Percentiles rank a stretch among this genome's conserved stretches.
Evolutionary conservation across 805 yeast species (phyloP).

Genomic region (Cyberlindnera mississippiensis): DNA sequence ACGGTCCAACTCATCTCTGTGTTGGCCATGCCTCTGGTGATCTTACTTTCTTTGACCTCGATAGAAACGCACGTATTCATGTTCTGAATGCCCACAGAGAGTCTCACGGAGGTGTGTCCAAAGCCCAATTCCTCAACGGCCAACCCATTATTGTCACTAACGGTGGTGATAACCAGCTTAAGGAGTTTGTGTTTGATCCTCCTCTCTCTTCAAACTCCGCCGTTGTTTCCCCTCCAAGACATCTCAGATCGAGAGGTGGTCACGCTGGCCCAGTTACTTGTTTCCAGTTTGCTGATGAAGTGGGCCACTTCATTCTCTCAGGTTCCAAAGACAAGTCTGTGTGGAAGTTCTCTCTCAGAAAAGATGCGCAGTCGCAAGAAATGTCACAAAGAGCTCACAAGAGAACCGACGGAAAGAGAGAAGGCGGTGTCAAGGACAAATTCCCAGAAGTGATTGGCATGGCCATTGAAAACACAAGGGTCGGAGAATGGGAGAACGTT

Average conservation of each 20-base stretch:
- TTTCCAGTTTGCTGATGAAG: conserved; percentile 71
- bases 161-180: conserved; percentile 87
- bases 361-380: conserved; percentile 95
- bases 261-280: conserved; percentile 86
- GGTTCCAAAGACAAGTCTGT: conserved; percentile 83
- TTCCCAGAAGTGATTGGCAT: conserved; percentile 72
- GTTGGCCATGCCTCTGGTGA: conserved; percentile 80
- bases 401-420: conserved; percentile 42
- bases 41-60: conserved; percentile 78
- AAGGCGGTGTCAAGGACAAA: conserved; percentile 64
- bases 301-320: conserved; percentile 79
- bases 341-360: conserved; percentile 90
- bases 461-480: conserved; percentile 69
- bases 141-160: conserved; percentile 87
- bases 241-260: conserved; percentile 94
- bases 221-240: conserved; percentile 84
- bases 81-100: conserved; percentile 70
- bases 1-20: conserved; percentile 79
- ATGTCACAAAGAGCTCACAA: conserved; percentile 70
- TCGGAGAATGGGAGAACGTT: conserved; percentile 91
- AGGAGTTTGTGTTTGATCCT: conserved; percentile 93
- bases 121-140: conserved; percentile 75
- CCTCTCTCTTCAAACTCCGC: conserved; percentile 58
- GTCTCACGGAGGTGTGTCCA: conserved; percentile 70
- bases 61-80: conserved; percentile 69